These are phyloP conservation scores for Isabelozyma heimii DNA, from an alignment of 805 yeast genomes.

Conservation along the genomic window DNA sequence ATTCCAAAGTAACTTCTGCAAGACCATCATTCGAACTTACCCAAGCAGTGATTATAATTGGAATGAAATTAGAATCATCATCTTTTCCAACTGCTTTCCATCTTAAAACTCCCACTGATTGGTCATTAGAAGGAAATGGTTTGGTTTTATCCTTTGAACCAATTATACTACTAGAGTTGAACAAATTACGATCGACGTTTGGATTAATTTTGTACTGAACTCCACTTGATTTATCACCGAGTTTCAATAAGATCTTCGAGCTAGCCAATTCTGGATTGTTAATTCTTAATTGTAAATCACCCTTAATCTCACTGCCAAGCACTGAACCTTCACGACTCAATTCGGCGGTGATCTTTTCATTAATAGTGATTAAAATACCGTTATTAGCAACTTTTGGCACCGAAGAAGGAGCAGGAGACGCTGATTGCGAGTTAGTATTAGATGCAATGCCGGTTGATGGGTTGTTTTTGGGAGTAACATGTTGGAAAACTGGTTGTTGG, in stretches of 20 bases:
- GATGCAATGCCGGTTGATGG: conserved; percentile 14
- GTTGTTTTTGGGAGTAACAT: conserved; percentile 19
- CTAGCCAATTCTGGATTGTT: conserved; percentile 70
- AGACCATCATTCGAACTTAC: conserved; percentile 60
- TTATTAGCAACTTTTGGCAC: conserved; percentile 48
- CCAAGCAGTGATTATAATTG: conserved; percentile 84
- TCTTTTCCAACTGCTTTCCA: conserved; percentile 76
- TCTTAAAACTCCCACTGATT: conserved; percentile 85
- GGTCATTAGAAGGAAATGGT: conserved; percentile 89
- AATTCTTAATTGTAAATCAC: conserved; percentile 85
- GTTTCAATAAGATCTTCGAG: conserved; percentile 58
- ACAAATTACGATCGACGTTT: conserved; percentile 79
- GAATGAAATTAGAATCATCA: conserved; percentile 56
- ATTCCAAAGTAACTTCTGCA: conserved; percentile 82
- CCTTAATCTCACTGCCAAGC: conserved; percentile 72
- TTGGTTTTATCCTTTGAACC: conserved; percentile 75
- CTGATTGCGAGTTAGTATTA: conserved; percentile 15
- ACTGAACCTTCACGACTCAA: conserved; percentile 82
- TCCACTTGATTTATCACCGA: conserved; percentile 46
- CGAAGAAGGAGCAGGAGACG: conserved; percentile 16
- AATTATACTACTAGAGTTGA: conserved; percentile 55
- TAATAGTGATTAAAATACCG: conserved; percentile 75
- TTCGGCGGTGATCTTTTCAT: conserved; percentile 76
- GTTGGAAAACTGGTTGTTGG: conserved; percentile 33
- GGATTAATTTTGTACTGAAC: conserved; percentile 92